Evolutionary conservation across 768 basidiomycete species (phyloP).

Genomic region (Boletus sp.): DNA sequence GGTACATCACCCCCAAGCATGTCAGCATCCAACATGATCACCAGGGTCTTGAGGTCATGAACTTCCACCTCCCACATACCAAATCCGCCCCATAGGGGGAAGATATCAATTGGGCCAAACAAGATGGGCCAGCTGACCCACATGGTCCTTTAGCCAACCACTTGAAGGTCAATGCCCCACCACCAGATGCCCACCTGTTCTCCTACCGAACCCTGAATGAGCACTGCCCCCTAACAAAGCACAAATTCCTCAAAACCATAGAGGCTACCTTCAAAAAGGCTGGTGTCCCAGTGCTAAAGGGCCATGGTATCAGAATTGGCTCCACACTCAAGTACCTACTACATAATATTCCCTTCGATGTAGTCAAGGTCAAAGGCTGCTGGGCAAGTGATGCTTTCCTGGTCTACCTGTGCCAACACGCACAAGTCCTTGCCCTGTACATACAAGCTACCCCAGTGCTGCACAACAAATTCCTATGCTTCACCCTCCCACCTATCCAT

Average conservation of each 20-base stretch:
- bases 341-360: background rate
- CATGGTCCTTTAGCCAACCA: background rate
- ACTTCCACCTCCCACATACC: background rate
- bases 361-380: background rate
- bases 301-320: background rate
- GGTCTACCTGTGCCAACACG: background rate
- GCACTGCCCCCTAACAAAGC: accelerated
- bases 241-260: background rate
- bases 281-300: background rate
- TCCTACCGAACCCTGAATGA: background rate
- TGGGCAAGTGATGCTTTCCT: background rate
- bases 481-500: background rate
- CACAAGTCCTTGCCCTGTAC: background rate
- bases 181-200: background rate
- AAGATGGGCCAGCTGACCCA: background rate
- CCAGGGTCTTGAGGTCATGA: background rate
- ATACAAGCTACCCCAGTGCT: background rate
- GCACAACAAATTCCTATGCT: background rate
- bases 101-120: background rate
- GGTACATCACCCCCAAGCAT: background rate
- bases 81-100: background rate
- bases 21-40: background rate
- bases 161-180: background rate
- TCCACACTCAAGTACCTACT: background rate
- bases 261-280: background rate